Evolutionary conservation across 345 rosid species (phyloP), one percentile per base, ranked within the genome.

Genomic region (Linum usitatissimum): DNA sequence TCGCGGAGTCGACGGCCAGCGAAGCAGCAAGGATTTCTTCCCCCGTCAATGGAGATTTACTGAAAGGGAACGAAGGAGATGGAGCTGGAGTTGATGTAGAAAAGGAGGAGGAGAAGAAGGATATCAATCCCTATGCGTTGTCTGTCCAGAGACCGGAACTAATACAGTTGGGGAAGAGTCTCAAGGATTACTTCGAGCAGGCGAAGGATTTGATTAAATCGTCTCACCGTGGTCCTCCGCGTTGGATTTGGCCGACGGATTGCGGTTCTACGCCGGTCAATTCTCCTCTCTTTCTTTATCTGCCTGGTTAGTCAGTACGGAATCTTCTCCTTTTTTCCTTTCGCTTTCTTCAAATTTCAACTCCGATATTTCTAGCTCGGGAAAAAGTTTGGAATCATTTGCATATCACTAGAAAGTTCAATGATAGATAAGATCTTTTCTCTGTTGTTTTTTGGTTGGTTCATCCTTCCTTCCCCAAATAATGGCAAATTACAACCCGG

Each of bases 241-340:
- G 92, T 60, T 86, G 96, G 88, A 85, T 88, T 75, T 78, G 86
- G 60, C 96, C 92, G 57, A 56, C 79, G 63, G 88, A 79, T 59
- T 77, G 80, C 73, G 76, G 84, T 58, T 66, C 79, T 60, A 81
- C 42, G 55, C 38, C 63, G 64, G 68, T 64, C 28, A 76, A 79
- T 45, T 77, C 96, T 28, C 96, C 96, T 6, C 74, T 86, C 48
- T 90, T 88, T 19, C 84, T 88, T 17, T 88, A 66, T 71, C 73
- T 88, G 70, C 88, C 91, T 31, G 96, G 91, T 85, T 61, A 55
- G 79, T 23, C 53, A 66, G n/a, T 8, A 55, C 23, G 15, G 3
- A 15, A 6, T 31, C 15, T 12, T 58, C 18, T 23, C n/a, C n/a
- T 38, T 7, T 5, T 58, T 14, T 58, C 30, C 18, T 5, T 58